These are phyloP conservation scores for Pythium sukuiense DNA, from an alignment of 352 stramenopile species.

Conservation along the genomic window DNA sequence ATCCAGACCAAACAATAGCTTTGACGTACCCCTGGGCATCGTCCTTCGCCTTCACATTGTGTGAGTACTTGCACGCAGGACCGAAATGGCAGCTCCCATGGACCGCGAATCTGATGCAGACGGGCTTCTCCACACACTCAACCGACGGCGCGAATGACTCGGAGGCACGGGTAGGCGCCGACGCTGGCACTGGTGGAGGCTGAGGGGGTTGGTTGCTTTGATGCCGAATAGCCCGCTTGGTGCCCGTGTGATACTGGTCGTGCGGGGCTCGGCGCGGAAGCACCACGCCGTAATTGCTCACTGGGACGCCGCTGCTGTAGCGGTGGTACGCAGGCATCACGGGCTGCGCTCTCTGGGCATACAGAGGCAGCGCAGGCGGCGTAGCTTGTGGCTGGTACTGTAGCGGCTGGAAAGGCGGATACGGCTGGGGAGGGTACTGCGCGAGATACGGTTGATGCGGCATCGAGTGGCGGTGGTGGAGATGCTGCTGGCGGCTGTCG, in stretches of 20 bases:
- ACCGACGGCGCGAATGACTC: no score
- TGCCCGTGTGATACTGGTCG: background rate
- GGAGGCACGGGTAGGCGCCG: background rate
- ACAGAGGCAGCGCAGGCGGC: background rate
- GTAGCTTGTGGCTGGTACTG: slow-evolving; percentile 6
- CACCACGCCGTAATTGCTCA: background rate
- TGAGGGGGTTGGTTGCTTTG: background rate
- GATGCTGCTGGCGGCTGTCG: slow-evolving; percentile 8
- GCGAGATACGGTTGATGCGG: slow-evolving; percentile 19
- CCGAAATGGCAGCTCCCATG: slow-evolving; percentile 52
- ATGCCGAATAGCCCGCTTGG: background rate
- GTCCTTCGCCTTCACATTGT: slow-evolving; percentile 27
- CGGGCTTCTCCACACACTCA: background rate
- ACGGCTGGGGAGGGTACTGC: background rate
- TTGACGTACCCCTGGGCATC: background rate
- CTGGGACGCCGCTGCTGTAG: background rate
- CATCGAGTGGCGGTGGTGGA: slow-evolving; percentile 10
- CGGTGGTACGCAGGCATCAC: slow-evolving; percentile 5
- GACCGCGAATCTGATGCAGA: slow-evolving; percentile 48
- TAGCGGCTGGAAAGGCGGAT: slow-evolving; percentile 11
- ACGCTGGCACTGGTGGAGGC: background rate
- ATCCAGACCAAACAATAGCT: no score
- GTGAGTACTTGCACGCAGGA: slow-evolving; percentile 55
- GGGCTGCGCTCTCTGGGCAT: background rate
- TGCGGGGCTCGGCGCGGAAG: background rate